Conservation (phyloP, 495 filamentous ascomycete species). For the Aspergillus wentii region DNA sequence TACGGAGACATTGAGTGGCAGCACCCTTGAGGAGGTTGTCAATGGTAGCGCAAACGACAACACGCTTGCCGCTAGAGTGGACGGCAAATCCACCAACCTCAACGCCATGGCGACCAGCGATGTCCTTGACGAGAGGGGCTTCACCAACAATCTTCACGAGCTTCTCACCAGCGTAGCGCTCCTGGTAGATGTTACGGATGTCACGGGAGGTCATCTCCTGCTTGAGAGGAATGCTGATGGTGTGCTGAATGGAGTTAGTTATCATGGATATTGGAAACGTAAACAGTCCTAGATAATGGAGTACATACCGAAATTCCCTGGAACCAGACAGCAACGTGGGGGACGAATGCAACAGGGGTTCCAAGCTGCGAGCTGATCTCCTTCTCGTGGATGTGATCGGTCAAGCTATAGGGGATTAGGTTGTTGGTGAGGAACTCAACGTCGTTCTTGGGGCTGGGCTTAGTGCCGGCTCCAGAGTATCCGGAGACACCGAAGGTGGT, state of each 20-base stretch:
- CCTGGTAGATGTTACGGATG: conserved; percentile 91
- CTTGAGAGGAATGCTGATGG: conserved; percentile 83
- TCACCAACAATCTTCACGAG: conserved; percentile 91
- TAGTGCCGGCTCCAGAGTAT: conserved; percentile 95
- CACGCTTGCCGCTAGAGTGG: conserved; percentile 79
- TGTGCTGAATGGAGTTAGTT: conserved; percentile 49
- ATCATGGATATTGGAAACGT: background rate
- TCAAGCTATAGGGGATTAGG: conserved; percentile 88
- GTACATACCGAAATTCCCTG: conserved; percentile 73
- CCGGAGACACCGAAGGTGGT: conserved; percentile 91
- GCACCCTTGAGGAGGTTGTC: conserved; percentile 97
- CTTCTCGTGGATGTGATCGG: conserved; percentile 92
- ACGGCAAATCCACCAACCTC: conserved; percentile 96
- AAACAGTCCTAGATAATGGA: too few species aligned
- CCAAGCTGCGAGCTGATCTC: conserved; percentile 83
- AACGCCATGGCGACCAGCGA: conserved; percentile 84
- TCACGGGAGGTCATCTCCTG: conserved; percentile 83
- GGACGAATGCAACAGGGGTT: conserved; percentile 76
- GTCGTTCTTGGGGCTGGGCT: conserved; percentile 94
- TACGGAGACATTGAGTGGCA: conserved; percentile 90
- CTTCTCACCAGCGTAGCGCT: conserved; percentile 91
- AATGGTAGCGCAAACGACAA: conserved; percentile 94
- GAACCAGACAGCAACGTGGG: conserved; percentile 97
- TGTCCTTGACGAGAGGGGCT: conserved; percentile 79
- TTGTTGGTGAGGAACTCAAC: conserved; percentile 83